phyloP scores from a whole-genome alignment of 1,284 basidiomycete species.

The Anthracocystis setariae region DNA sequence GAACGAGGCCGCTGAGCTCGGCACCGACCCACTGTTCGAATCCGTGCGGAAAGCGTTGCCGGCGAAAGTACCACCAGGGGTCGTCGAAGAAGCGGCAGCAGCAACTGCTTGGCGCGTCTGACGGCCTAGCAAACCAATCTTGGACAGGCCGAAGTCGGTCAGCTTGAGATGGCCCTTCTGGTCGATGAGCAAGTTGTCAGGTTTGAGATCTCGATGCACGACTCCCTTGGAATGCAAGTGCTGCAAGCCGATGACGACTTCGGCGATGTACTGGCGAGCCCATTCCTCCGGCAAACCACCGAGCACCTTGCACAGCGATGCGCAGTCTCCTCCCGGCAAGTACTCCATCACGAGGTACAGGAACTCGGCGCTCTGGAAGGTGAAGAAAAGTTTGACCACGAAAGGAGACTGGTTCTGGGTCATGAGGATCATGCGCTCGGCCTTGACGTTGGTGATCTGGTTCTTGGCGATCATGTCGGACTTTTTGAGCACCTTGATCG shows the following conservation, averaged over 20 bases:
- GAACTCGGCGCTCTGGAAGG: conserved; percentile 70
- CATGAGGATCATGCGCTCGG: conserved; percentile 99
- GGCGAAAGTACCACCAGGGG: conserved; percentile 10
- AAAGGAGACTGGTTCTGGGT: conserved; percentile 99
- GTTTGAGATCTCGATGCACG: conserved; percentile 98
- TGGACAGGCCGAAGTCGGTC: conserved; percentile 96
- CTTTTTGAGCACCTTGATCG: conserved; percentile 99
- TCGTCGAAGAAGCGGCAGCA: conserved; percentile 12
- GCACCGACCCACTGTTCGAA: conserved; percentile 37
- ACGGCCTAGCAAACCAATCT: conserved; percentile 94
- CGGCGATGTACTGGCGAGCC: conserved; percentile 94
- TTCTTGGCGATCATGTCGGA: conserved; percentile 99
- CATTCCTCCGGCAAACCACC: conserved; percentile 93
- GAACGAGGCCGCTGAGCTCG: conserved; percentile 46
- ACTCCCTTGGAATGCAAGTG: conserved; percentile 93
- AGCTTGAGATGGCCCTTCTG: conserved; percentile 94
- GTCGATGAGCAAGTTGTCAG: conserved; percentile 96
- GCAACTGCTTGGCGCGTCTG: conserved; percentile 71
- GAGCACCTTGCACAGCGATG: conserved; percentile 93
- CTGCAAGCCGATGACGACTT: conserved; percentile 92
- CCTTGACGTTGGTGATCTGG: conserved; percentile 99
- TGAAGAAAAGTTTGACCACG: conserved; percentile 71
- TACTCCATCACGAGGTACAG: conserved; percentile 71
- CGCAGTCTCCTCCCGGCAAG: conserved; percentile 89
- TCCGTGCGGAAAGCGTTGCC: conserved; percentile 17